Conservation (phyloP, 2,329 filamentous ascomycete species). For the Trichoderma guizhouense region DNA sequence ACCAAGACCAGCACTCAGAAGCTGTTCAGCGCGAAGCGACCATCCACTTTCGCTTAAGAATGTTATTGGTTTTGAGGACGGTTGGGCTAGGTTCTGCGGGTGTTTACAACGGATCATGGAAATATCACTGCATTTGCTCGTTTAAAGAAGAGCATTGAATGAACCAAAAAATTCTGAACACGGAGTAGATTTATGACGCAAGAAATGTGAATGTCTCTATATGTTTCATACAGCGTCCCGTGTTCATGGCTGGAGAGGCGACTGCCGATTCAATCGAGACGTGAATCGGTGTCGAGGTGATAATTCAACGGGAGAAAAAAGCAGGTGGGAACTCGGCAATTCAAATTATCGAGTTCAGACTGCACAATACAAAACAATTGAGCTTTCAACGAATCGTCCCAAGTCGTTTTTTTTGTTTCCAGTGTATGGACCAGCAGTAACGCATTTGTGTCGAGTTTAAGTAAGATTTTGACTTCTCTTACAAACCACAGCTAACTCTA, state of each 20-base stretch:
- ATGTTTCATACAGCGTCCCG: background rate
- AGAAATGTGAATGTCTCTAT: conserved; percentile 18
- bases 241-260: background rate
- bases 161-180: conserved; percentile 34
- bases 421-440: background rate
- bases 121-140: conserved; percentile 58
- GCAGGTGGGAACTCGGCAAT: background rate
- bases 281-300: background rate
- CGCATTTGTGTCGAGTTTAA: background rate
- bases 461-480: background rate
- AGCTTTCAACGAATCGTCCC: background rate
- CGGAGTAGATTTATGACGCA: conserved; percentile 15
- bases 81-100: conserved; percentile 54
- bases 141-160: conserved; percentile 45
- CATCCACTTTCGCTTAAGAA: conserved; percentile 95
- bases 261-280: background rate
- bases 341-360: background rate
- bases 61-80: conserved; percentile 49
- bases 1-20: conserved; percentile 81
- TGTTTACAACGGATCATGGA: conserved; percentile 61
- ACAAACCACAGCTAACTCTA: background rate
- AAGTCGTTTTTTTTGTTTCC: background rate
- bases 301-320: background rate
- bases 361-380: background rate
- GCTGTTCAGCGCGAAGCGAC: conserved; percentile 89